Conservation (phyloP, 1,284 basidiomycete species). For the Fomitopsis betulina region DNA sequence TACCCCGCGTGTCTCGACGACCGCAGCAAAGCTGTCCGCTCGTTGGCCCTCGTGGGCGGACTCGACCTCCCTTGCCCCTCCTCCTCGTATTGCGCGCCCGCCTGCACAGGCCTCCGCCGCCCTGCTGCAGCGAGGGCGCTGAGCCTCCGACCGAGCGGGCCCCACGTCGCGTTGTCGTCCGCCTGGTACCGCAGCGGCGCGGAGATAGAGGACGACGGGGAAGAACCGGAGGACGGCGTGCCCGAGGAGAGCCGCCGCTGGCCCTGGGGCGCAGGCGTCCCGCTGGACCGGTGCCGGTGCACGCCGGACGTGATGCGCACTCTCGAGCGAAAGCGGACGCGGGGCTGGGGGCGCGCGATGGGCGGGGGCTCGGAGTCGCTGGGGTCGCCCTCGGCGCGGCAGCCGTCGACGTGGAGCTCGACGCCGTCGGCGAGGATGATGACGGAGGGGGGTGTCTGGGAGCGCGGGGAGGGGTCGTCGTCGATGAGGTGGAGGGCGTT, state of each 20-base stretch:
- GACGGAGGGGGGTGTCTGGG: slow-evolving; percentile 24
- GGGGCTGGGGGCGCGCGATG: slow-evolving; percentile 23
- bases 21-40: slow-evolving; percentile 29
- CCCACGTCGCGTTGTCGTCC: slow-evolving; percentile 50
- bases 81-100: neutral
- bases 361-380: slow-evolving; percentile 15
- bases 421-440: slow-evolving; percentile 24
- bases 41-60: slow-evolving; percentile 17
- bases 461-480: slow-evolving; percentile 27
- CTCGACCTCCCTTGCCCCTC: neutral
- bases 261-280: slow-evolving; percentile 9
- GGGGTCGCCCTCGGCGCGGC: slow-evolving; percentile 4
- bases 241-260: slow-evolving; percentile 7
- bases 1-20: slow-evolving; percentile 12
- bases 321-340: slow-evolving; percentile 51
- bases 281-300: slow-evolving; percentile 26
- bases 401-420: neutral
- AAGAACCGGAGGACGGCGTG: slow-evolving; percentile 46
- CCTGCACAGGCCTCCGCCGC: slow-evolving; percentile 20
- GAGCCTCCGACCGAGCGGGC: slow-evolving; percentile 54
- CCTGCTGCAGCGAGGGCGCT: slow-evolving; percentile 28
- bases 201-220: slow-evolving; percentile 69
- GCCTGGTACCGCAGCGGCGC: slow-evolving; percentile 58
- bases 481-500: slow-evolving; percentile 34
- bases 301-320: slow-evolving; percentile 51